Conservation (phyloP, 2,329 filamentous ascomycete genomes). For the Verticillium isaacii region DNA sequence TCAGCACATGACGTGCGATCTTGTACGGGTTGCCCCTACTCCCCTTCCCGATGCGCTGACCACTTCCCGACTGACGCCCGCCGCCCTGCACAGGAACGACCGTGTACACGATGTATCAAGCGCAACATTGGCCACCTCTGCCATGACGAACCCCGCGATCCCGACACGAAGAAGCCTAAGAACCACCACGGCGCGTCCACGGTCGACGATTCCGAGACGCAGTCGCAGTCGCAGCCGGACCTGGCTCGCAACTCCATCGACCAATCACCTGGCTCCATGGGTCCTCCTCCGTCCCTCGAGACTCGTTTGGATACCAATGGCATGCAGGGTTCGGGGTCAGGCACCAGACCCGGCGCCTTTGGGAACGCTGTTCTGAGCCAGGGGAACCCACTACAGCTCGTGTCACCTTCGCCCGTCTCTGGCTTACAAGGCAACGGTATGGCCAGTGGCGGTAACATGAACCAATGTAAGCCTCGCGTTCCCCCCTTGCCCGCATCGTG, state of each 20-base stretch:
- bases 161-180: slow-evolving; percentile 75
- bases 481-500: slow-evolving; percentile 5
- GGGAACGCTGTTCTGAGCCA: slow-evolving; percentile 35
- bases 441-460: slow-evolving; percentile 54
- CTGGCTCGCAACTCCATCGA: slow-evolving; percentile 52
- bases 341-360: slow-evolving; percentile 7
- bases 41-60: slow-evolving; percentile 13
- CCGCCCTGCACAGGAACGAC: slow-evolving; percentile 66
- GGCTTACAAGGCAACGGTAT: slow-evolving; percentile 58
- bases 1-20: slow-evolving; percentile 90
- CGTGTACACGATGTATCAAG: slow-evolving; percentile 96
- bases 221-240: slow-evolving; percentile 31
- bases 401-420: slow-evolving; percentile 66
- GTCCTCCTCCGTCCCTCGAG: slow-evolving; percentile 42
- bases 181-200: slow-evolving; percentile 51
- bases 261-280: slow-evolving; percentile 49
- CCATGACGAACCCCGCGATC: slow-evolving; percentile 92
- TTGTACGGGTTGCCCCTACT: slow-evolving; percentile 53
- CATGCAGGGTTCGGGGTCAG: neutral
- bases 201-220: slow-evolving; percentile 57
- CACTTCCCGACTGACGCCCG: slow-evolving; percentile 9
- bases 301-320: neutral
- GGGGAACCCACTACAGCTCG: slow-evolving; percentile 57
- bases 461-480: slow-evolving; percentile 59
- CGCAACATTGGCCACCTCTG: slow-evolving; percentile 97